Conservation (phyloP, 2,329 filamentous ascomycete species). For the Epichloe sp. region DNA sequence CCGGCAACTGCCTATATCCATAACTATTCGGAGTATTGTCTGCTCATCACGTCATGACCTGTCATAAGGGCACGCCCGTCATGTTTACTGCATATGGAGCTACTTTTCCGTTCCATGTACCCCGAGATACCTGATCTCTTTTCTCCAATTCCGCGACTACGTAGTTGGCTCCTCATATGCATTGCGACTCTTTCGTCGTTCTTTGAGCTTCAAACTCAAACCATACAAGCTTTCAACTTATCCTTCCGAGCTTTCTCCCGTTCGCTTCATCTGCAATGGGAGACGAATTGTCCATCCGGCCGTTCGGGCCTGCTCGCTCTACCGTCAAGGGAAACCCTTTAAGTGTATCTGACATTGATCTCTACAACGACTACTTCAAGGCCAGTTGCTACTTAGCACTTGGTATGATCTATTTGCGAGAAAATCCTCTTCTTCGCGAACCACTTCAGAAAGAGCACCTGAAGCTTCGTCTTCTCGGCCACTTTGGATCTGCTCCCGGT, state of each 20-base stretch:
- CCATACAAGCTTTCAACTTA: background rate
- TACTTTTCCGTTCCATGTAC: no score
- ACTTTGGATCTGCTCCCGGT: conserved; percentile 70
- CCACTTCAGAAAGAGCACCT: conserved; percentile 57
- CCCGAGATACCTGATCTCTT: no score
- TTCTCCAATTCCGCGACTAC: no score
- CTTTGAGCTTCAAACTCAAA: background rate
- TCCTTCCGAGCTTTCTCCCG: background rate
- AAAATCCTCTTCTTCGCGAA: conserved; percentile 60
- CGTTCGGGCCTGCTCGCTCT: conserved; percentile 52
- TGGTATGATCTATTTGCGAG: conserved; percentile 67
- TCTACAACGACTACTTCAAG: conserved; percentile 61
- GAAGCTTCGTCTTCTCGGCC: conserved; percentile 61
- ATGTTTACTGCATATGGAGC: no score
- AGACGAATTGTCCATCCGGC: conserved; percentile 43
- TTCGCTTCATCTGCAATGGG: conserved; percentile 16
- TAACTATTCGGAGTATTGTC: background rate
- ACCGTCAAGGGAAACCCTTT: conserved; percentile 51
- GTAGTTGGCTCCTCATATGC: background rate
- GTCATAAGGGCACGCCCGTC: background rate
- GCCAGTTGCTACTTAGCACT: conserved; percentile 63
- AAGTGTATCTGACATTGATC: conserved; percentile 49
- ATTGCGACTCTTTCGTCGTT: background rate
- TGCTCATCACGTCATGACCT: conserved; percentile 3
- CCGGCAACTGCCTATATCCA: background rate